These are phyloP conservation scores for Coemansia sp. DNA, from an alignment of 192 early-diverging fungal species.

Conservation along the genomic window DNA sequence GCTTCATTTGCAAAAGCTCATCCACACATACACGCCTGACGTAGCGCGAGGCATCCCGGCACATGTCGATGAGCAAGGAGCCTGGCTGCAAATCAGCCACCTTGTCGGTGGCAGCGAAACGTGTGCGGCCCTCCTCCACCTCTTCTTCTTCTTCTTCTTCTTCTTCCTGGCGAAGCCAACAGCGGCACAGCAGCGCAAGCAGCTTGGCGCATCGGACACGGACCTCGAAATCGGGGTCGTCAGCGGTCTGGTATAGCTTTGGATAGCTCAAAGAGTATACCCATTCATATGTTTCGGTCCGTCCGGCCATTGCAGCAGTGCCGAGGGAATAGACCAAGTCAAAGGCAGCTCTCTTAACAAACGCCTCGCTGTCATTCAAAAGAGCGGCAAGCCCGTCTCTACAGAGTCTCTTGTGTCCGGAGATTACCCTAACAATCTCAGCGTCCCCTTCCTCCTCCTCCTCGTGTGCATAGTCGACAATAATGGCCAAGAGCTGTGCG, in stretches of 20 bases:
- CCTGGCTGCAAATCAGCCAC: constrained; percentile 17
- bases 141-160: no score
- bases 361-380: constrained; percentile 40
- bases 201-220: constrained; percentile 40
- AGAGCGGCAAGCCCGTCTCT: constrained; percentile 6
- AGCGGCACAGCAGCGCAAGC: constrained; percentile 13
- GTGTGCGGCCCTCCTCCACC: background rate
- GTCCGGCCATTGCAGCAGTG: background rate
- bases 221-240: constrained; percentile 49
- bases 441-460: no score
- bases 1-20: constrained; percentile 19
- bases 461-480: constrained; percentile 8
- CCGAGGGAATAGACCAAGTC: constrained; percentile 25
- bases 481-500: constrained; percentile 15
- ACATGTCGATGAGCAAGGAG: constrained; percentile 41
- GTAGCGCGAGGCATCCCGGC: constrained; percentile 48
- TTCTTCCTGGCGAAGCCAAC: constrained; percentile 4
- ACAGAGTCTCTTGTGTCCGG: background rate
- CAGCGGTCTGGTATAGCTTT: constrained; percentile 22
- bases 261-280: constrained; percentile 10
- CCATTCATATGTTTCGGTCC: constrained; percentile 15
- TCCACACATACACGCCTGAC: constrained; percentile 40
- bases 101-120: background rate
- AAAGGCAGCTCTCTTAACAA: constrained; percentile 44
- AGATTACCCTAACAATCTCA: background rate